A percentile compares a stretch with the other conserved stretches of the same genome.
Conservation (phyloP, 371 early-diverging fungal genomes). For the Rhizopus sp. region DNA sequence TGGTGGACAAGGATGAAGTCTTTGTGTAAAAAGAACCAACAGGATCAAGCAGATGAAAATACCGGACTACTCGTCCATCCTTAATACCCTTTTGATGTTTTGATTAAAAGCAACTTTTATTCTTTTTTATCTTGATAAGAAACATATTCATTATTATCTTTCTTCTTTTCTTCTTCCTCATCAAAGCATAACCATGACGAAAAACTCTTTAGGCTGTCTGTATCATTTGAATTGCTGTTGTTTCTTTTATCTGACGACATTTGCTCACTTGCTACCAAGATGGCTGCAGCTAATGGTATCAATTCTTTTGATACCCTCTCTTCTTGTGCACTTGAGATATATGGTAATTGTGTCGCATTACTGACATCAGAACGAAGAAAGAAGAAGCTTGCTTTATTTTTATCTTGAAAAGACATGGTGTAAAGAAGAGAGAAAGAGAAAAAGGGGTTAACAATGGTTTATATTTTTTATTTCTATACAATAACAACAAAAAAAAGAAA, state of each 20-base stretch:
- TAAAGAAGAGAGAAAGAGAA: too few species aligned
- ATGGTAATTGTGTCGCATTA: too few species aligned
- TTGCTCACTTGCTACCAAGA: neutral
- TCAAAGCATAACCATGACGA: neutral
- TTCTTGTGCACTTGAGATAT: neutral
- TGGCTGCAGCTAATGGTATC: neutral
- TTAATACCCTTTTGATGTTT: neutral
- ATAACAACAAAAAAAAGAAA: neutral
- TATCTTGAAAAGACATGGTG: too few species aligned
- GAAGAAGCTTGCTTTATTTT: too few species aligned
- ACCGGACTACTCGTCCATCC: slow-evolving; percentile 20
- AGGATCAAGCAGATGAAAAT: slow-evolving; percentile 17
- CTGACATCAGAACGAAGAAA: too few species aligned
- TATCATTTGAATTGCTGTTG: neutral
- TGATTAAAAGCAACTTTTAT: too few species aligned
- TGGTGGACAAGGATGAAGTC: slow-evolving; percentile 25
- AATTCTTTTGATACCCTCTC: neutral
- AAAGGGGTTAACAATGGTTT: neutral
- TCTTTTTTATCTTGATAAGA: too few species aligned
- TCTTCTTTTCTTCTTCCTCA: neutral
- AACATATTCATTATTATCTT: too few species aligned
- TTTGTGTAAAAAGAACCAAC: slow-evolving; percentile 6
- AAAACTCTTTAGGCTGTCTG: neutral
- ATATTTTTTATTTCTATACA: slow-evolving; percentile 3
- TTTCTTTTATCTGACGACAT: neutral